These are phyloP conservation scores for Dactylellina haptotyla DNA, from an alignment of 2,329 filamentous ascomycete species.

Conservation along the genomic window DNA sequence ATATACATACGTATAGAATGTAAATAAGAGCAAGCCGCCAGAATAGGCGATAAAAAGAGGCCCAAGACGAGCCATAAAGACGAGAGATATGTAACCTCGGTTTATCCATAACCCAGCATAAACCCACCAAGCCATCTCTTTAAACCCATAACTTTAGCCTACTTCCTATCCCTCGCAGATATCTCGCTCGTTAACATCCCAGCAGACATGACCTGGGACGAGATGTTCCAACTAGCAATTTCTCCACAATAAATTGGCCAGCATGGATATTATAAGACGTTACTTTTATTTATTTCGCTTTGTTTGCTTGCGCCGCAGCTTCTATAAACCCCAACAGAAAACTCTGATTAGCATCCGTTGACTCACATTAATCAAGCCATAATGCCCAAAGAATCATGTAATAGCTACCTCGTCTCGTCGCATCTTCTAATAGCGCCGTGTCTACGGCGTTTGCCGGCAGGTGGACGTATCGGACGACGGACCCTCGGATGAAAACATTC, in stretches of 20 bases:
- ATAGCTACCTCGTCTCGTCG: conserved; percentile 78
- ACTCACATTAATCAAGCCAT: neutral
- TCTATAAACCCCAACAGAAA: conserved; percentile 25
- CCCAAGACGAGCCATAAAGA: neutral
- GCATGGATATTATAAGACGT: neutral
- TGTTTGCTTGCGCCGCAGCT: conserved; percentile 52
- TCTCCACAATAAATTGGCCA: too few species aligned
- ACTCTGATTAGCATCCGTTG: conserved; percentile 6
- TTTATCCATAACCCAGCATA: neutral
- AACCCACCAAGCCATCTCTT: too few species aligned
- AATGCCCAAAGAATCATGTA: neutral
- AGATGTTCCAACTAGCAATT: too few species aligned
- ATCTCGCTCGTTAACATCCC: too few species aligned
- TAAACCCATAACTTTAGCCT: too few species aligned
- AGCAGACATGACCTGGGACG: too few species aligned
- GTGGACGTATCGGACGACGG: conserved; percentile 91
- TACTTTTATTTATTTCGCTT: conserved; percentile 34
- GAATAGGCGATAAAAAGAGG: neutral
- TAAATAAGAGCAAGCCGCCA: too few species aligned
- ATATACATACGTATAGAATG: neutral
- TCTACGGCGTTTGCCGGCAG: conserved; percentile 84
- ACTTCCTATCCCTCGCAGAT: too few species aligned
- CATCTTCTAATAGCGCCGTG: conserved; percentile 86
- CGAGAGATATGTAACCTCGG: neutral
- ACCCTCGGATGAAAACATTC: conserved; percentile 94